Percentiles rank a stretch among this genome's conserved stretches.
These are phyloP conservation scores for Polygonum maritimum DNA, from an alignment of 148 eudicot genomes.

Conservation along the genomic window DNA sequence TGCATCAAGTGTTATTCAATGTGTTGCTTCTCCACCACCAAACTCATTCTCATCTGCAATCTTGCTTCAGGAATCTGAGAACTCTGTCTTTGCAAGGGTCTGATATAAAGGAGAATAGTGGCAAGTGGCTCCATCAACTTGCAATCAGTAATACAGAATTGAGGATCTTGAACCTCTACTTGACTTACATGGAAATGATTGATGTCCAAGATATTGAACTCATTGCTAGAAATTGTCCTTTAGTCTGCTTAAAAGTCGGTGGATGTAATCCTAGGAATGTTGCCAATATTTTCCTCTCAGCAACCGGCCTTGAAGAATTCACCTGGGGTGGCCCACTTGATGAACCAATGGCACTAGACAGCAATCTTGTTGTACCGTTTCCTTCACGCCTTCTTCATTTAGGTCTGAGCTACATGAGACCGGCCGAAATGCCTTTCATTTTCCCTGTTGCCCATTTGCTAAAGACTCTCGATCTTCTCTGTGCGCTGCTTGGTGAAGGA, in stretches of 20 bases:
- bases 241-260: conserved; percentile 58
- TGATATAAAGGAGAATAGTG: conserved; percentile 37
- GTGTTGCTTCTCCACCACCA: too few relatives aligned
- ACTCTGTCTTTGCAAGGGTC: conserved; percentile 72
- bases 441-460: conserved; percentile 49
- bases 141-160: conserved; percentile 62
- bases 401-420: conserved; percentile 57
- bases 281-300: conserved; percentile 39
- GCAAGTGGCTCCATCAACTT: conserved; percentile 78
- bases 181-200: conserved; percentile 55
- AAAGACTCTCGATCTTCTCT: conserved; percentile 70
- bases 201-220: conserved; percentile 52
- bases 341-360: conserved; percentile 31
- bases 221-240: conserved; percentile 66
- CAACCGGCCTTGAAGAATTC: conserved; percentile 65
- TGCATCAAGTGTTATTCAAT: background rate
- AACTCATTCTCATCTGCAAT: background rate
- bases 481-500: conserved; percentile 58
- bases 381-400: conserved; percentile 46
- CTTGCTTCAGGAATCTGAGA: conserved; percentile 44
- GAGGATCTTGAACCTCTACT: conserved; percentile 69
- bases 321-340: conserved; percentile 58
- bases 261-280: conserved; percentile 60
- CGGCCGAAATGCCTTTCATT: conserved; percentile 50
- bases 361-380: conserved; percentile 33